These are phyloP conservation scores for Jamesozyma lodderae DNA, from an alignment of 805 yeast genomes.

Conservation along the genomic window DNA sequence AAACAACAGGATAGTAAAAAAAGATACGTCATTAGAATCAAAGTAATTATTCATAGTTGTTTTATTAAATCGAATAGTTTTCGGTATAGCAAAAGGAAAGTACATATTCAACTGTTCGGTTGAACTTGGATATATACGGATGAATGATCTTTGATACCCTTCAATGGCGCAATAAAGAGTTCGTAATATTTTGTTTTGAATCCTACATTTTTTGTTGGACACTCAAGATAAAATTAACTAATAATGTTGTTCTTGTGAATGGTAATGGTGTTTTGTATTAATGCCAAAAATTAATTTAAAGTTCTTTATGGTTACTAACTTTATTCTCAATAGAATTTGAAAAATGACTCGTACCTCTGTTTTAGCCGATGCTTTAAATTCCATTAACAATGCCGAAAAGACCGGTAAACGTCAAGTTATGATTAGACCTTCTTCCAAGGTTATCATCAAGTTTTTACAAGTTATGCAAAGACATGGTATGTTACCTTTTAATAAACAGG, in stretches of 20 bases:
- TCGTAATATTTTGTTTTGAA: no score
- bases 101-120: constrained; percentile 9
- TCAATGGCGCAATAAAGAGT: constrained; percentile 5
- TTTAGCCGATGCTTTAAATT: constrained; percentile 95
- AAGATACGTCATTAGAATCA: constrained; percentile 11
- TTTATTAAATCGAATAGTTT: no score
- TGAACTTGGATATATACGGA: constrained; percentile 9
- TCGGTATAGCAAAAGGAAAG: no score
- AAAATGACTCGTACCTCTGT: constrained; percentile 96
- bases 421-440: constrained; percentile 97
- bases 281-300: background rate
- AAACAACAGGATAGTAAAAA: background rate
- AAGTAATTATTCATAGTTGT: constrained; percentile 4
- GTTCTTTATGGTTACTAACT: constrained; percentile 1
- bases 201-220: constrained; percentile 1
- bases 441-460: constrained; percentile 87
- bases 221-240: no score
- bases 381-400: constrained; percentile 98
- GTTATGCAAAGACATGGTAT: constrained; percentile 95
- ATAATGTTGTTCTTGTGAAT: no score
- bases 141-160: constrained; percentile 13
- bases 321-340: background rate
- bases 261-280: background rate
- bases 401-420: constrained; percentile 98
- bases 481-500: no score